Evolutionary conservation across 306 rosid species (phyloP).

Genomic region (Clitoria ternatea): DNA sequence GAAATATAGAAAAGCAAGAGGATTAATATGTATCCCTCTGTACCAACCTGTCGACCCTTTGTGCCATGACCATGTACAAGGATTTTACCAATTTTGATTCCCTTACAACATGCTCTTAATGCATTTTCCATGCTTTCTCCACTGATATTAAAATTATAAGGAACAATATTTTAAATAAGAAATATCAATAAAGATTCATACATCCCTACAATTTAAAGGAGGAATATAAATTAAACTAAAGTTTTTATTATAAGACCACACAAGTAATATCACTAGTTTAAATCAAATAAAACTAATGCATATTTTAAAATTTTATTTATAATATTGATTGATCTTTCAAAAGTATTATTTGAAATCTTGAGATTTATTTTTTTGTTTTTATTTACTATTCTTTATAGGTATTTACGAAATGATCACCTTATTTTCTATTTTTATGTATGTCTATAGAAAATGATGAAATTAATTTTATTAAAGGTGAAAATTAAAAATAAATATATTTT

Average conservation of each 20-base stretch:
- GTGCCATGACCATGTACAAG: conserved; percentile 87
- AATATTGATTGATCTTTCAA: not conserved
- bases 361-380: too few species aligned
- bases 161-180: not conserved
- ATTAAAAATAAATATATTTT: too few species aligned
- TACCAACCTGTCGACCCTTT: conserved; percentile 74
- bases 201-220: not conserved
- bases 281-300: not conserved
- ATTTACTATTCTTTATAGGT: too few species aligned
- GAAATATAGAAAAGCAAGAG: conserved; percentile 1
- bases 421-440: too few species aligned
- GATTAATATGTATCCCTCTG: not conserved
- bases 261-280: not conserved
- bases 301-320: not conserved
- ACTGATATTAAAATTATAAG: conserved; percentile 26
- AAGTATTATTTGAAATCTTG: too few species aligned
- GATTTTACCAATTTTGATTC: conserved; percentile 90
- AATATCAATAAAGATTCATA: not conserved
- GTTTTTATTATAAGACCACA: not conserved
- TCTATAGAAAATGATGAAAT: too few species aligned
- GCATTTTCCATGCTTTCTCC: conserved; percentile 99
- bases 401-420: too few species aligned
- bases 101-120: conserved; percentile 85
- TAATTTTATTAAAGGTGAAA: too few species aligned
- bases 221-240: not conserved